Evolutionary conservation across 2,329 filamentous ascomycete species (phyloP).

Genomic region (Zopfia rhizophila): DNA sequence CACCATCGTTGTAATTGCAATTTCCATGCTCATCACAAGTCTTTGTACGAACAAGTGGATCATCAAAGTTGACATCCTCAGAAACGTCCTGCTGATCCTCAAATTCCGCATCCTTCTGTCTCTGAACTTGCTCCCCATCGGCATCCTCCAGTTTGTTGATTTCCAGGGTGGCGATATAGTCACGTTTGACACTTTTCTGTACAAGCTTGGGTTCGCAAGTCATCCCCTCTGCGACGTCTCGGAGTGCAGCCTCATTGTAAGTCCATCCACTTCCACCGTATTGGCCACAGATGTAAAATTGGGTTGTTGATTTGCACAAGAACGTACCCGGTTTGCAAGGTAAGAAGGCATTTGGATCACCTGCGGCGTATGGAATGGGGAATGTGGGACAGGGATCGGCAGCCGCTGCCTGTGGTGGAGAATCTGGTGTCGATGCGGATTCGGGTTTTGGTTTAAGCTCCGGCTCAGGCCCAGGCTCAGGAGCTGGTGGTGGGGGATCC

Average conservation of each 20-base stretch:
- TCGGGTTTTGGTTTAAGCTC: too few relatives aligned
- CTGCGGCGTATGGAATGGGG: constrained; percentile 28
- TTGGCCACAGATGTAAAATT: constrained; percentile 50
- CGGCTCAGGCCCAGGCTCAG: too few relatives aligned
- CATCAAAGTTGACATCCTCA: not conserved
- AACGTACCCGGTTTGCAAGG: constrained; percentile 54
- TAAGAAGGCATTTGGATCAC: constrained; percentile 39
- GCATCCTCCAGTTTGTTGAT: not conserved
- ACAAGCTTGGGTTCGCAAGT: constrained; percentile 45
- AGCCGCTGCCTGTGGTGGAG: too few relatives aligned
- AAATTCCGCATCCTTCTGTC: too few relatives aligned
- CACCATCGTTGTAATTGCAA: constrained; percentile 2
- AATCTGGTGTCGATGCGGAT: too few relatives aligned
- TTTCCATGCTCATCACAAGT: not conserved
- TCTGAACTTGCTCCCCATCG: too few relatives aligned
- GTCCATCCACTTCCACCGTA: constrained; percentile 31
- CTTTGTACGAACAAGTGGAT: not conserved
- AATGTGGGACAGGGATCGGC: not conserved
- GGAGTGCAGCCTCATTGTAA: constrained; percentile 42
- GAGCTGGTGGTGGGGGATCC: too few relatives aligned
- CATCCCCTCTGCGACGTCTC: constrained; percentile 49
- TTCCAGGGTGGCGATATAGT: not conserved
- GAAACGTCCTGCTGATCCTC: constrained; percentile 1
- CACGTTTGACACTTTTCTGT: constrained; percentile 31
- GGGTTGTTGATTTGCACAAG: constrained; percentile 48